These are phyloP conservation scores for Ettlia oleoabundans DNA, from an alignment of 139 green algal genomes.

Conservation along the genomic window DNA sequence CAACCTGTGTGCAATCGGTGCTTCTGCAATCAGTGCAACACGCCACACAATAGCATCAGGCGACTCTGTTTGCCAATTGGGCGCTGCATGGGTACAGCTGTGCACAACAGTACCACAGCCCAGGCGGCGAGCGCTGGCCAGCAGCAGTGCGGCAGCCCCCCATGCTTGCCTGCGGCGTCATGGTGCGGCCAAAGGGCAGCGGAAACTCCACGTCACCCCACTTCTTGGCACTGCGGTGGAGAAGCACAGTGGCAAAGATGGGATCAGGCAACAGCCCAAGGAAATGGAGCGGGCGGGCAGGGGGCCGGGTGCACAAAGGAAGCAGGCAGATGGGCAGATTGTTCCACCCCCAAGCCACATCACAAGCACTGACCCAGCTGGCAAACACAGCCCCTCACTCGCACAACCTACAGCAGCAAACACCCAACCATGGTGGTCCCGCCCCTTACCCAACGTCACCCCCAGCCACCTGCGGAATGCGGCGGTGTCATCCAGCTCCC, in stretches of 20 bases:
- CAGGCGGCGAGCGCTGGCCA: background rate
- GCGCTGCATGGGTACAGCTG: no score
- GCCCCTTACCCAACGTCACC: no score
- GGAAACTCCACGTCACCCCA: constrained; percentile 88
- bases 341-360: no score
- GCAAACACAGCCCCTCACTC: background rate
- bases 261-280: no score
- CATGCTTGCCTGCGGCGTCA: constrained; percentile 54
- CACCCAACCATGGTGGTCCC: constrained; percentile 54
- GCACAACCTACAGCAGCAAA: no score
- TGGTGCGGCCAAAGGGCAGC: constrained; percentile 86
- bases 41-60: no score
- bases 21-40: no score
- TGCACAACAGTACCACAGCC: background rate
- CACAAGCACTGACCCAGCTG: background rate
- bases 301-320: no score
- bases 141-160: background rate
- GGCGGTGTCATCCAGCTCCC: constrained; percentile 94
- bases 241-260: background rate
- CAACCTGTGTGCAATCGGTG: no score
- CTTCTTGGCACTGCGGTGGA: constrained; percentile 34
- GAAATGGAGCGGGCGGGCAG: no score
- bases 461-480: constrained; percentile 74
- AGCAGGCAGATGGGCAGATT: no score
- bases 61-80: no score